Evolutionary conservation across 768 basidiomycete genomes (phyloP), one percentile per base, ranked within the genome.

Genomic region (Mycena sanguinolenta): DNA sequence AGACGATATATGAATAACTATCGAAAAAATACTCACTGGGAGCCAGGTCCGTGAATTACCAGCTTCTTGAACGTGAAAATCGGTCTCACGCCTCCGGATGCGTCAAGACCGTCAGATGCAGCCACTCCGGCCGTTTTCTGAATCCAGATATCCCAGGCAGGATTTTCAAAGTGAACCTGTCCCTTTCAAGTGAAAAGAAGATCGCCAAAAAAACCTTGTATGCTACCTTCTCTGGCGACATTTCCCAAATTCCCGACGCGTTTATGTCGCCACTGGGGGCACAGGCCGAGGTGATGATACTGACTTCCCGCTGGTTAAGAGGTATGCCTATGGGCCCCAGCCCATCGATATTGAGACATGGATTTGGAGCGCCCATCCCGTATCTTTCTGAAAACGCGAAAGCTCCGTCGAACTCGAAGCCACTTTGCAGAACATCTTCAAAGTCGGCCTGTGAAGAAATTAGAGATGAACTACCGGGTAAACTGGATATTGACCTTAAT

Each of bases 271-370:
- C 23, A 28, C 9, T 28, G 42, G 67, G 81, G 10, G 55, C 46
- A 12, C 75, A 60, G 12, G 57, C 52, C 1, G 72, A 55, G 27
- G 80, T 81, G 25, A 85, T 75, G 8, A 61, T 62, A 23, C 75
- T 74, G 0, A 82, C 84, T 21, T 83, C 83, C 14, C 78, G 66
- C 23, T 67, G 61, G 50, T 72, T 79, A 5, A 86, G 73, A 6
- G 85, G 85, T 13, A 85, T 75, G 0, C 81, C 83, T 23, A 85
- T 62, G 3, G 72, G 19, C 1, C 85, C 85, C n/a, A 84, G 50
- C 23, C 80, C 82, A 4, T 77, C 74, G 28, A 85, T 74, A 21
- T 65, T 52, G 6, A 86, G 73, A n/a, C 75, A 72, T 0, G 85
- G 84, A 73, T 84, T 82, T 0, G 83, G 84, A 19, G 73, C 61